Conservation (phyloP, 129 eudicot species). For the Pulicaria dysenterica region DNA sequence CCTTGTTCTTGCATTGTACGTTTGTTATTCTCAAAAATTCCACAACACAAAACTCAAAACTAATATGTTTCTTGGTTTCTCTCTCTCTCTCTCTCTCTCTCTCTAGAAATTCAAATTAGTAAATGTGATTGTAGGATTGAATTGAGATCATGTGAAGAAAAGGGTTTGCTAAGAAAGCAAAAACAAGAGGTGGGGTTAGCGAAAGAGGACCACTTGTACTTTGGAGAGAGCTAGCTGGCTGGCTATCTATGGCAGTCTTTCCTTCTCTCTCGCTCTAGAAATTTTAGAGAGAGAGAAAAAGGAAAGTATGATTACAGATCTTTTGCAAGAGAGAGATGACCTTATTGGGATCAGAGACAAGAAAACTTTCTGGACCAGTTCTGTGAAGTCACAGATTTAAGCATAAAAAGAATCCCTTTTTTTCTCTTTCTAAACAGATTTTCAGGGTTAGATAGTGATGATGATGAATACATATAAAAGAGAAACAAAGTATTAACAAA, state of each 20-base stretch:
- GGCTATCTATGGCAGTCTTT: constrained; percentile 32
- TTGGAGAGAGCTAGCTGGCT: constrained; percentile 38
- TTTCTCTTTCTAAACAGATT: constrained; percentile 31
- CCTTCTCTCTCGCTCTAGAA: constrained; percentile 15
- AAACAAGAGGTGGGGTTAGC: constrained; percentile 40
- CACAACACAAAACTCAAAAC: neutral
- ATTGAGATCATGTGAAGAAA: constrained; percentile 42
- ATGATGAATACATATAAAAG: constrained; percentile 14
- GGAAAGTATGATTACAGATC: constrained; percentile 43
- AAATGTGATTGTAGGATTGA: constrained; percentile 12
- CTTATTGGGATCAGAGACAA: constrained; percentile 74
- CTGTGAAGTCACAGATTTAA: constrained; percentile 51
- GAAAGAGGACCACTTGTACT: constrained; percentile 60
- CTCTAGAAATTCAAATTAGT: neutral
- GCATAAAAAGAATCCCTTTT: constrained; percentile 39
- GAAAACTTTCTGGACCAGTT: constrained; percentile 56
- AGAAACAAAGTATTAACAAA: neutral
- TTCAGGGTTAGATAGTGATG: constrained; percentile 22
- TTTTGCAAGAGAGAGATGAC: constrained; percentile 35
- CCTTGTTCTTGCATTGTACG: constrained; percentile 86
- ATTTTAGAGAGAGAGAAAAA: constrained; percentile 13
- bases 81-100: constrained; percentile 19
- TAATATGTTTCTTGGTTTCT: neutral
- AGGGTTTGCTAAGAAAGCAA: constrained; percentile 40
- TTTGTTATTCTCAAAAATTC: neutral